These are phyloP conservation scores for Huntiella bhutanensis DNA, from an alignment of 2,329 filamentous ascomycete species.

Conservation along the genomic window DNA sequence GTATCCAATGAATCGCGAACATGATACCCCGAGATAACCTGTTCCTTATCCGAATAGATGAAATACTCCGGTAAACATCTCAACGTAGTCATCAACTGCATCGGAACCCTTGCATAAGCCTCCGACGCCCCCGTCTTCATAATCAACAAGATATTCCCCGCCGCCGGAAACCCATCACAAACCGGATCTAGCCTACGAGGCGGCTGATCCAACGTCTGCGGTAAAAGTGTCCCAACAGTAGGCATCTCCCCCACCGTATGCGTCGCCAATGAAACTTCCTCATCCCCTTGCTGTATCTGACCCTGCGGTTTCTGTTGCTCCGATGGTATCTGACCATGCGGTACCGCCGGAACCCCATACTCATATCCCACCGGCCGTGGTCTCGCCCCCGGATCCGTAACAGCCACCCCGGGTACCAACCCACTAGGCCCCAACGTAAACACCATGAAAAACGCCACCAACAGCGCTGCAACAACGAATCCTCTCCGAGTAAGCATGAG, in stretches of 20 bases:
- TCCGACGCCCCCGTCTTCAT: slow-evolving; percentile 41
- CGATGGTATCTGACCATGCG: too few relatives aligned
- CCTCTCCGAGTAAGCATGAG: slow-evolving; percentile 10
- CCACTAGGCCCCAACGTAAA: background rate
- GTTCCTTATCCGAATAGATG: slow-evolving; percentile 38
- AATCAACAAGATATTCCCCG: slow-evolving; percentile 28
- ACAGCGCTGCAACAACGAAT: slow-evolving; percentile 5
- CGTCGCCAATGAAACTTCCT: background rate
- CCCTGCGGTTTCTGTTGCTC: background rate
- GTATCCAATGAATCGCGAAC: slow-evolving; percentile 28
- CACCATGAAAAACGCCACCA: slow-evolving; percentile 10
- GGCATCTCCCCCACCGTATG: background rate
- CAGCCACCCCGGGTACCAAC: too few relatives aligned
- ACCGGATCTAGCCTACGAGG: slow-evolving; percentile 15
- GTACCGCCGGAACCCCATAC: too few relatives aligned
- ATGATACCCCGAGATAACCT: slow-evolving; percentile 25
- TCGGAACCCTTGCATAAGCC: slow-evolving; percentile 30
- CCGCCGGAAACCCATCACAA: slow-evolving; percentile 25
- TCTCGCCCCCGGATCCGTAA: too few relatives aligned
- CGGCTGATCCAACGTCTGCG: slow-evolving; percentile 10
- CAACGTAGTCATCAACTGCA: slow-evolving; percentile 33
- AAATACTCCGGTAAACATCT: slow-evolving; percentile 31
- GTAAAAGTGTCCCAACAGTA: slow-evolving; percentile 2
- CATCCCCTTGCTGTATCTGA: too few relatives aligned
- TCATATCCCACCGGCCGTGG: too few relatives aligned